These are phyloP conservation scores for Sugiyamaella japonica DNA, from an alignment of 1,139 yeast species.

Conservation along the genomic window DNA sequence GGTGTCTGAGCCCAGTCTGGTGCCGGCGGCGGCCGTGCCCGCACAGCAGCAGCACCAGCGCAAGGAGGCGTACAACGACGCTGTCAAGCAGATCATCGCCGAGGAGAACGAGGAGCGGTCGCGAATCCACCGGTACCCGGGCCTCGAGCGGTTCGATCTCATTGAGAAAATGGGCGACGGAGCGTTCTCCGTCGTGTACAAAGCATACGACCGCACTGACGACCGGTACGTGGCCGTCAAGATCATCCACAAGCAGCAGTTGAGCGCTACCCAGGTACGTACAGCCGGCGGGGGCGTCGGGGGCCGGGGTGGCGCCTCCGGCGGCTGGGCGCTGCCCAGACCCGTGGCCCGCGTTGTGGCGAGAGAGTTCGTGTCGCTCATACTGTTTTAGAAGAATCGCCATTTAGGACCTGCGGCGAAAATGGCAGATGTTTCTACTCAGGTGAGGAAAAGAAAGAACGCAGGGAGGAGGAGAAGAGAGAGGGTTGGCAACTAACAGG, in stretches of 20 bases:
- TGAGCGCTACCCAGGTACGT: slow-evolving; percentile 48
- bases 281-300: background rate
- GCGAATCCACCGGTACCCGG: slow-evolving; percentile 49
- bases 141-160: slow-evolving; percentile 49
- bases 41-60: slow-evolving; percentile 28
- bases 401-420: slow-evolving; percentile 35
- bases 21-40: slow-evolving; percentile 38
- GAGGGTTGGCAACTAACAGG: slow-evolving; percentile 14
- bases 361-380: slow-evolving; percentile 12
- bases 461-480: background rate
- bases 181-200: slow-evolving; percentile 85
- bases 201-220: slow-evolving; percentile 56
- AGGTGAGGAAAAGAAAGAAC: slow-evolving; percentile 29
- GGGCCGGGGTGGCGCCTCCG: background rate
- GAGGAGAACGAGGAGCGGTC: slow-evolving; percentile 53
- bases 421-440: slow-evolving; percentile 35
- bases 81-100: slow-evolving; percentile 61
- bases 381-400: slow-evolving; percentile 23
- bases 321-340: background rate
- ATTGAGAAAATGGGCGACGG: slow-evolving; percentile 59
- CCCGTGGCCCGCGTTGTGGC: background rate
- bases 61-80: slow-evolving; percentile 48
- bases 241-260: slow-evolving; percentile 70
- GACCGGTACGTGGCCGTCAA: slow-evolving; percentile 73
- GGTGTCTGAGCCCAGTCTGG: slow-evolving; percentile 17